Conservation (phyloP, 176 grass and related monocot species). For the Lolium perenne region DNA sequence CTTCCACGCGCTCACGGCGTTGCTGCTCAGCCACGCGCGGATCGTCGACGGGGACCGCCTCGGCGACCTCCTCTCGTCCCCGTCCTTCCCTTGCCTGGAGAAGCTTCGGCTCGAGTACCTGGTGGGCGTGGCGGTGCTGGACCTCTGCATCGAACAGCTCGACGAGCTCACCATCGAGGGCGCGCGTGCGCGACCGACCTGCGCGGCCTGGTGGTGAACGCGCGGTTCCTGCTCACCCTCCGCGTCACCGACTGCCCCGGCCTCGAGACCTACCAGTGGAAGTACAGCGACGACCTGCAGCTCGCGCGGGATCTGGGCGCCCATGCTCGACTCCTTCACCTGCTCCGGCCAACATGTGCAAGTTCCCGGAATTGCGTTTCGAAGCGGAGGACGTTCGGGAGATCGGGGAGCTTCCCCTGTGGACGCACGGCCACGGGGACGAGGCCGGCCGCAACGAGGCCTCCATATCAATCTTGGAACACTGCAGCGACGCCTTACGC, state of each 20-base stretch:
- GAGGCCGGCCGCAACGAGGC: background rate
- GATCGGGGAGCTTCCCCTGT: background rate
- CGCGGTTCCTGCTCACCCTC: background rate
- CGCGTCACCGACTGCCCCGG: background rate
- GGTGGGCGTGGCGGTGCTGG: background rate
- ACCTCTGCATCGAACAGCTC: background rate
- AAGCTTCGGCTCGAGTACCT: constrained; percentile 12
- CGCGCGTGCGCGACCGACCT: background rate
- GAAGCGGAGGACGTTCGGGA: background rate
- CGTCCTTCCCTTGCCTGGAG: background rate
- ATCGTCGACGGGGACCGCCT: background rate
- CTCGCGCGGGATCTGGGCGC: background rate
- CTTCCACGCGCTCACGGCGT: background rate
- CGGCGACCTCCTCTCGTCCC: background rate
- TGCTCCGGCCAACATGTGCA: constrained; percentile 2
- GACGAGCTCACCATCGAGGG: background rate
- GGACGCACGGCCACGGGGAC: constrained; percentile 10
- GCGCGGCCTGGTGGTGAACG: background rate
- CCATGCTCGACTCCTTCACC: background rate
- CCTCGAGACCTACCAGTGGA: background rate
- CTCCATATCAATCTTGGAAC: background rate
- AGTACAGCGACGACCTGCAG: background rate
- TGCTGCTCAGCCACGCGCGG: background rate
- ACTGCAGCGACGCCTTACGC: background rate
- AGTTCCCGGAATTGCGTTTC: background rate